Percentiles rank a stretch among this genome's conserved stretches.
Conservation (phyloP, 2,329 filamentous ascomycete genomes). For the Fusarium tuaranense region DNA sequence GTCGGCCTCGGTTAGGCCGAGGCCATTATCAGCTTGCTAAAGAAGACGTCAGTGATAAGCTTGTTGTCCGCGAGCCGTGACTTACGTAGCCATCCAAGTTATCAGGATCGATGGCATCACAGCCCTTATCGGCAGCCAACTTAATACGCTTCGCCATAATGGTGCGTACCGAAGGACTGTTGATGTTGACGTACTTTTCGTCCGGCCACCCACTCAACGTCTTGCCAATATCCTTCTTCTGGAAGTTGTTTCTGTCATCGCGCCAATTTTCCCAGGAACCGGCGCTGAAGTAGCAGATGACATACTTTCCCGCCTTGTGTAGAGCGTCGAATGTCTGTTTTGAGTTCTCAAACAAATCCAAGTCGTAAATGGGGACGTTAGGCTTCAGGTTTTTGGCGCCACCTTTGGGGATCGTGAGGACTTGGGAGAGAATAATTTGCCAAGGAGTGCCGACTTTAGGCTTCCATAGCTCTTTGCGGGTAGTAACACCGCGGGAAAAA, state of each 20-base stretch:
- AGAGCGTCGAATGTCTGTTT: slow-evolving; percentile 63
- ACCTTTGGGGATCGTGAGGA: slow-evolving; percentile 57
- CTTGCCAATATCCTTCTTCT: slow-evolving; percentile 66
- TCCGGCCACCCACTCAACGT: slow-evolving; percentile 72
- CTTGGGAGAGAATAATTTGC: slow-evolving; percentile 69
- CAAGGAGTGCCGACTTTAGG: slow-evolving; percentile 65
- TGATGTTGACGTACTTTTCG: slow-evolving; percentile 75
- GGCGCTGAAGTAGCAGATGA: slow-evolving; percentile 82
- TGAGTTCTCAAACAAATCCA: slow-evolving; percentile 68
- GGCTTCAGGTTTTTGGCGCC: slow-evolving; percentile 47
- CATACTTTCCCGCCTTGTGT: slow-evolving; percentile 66
- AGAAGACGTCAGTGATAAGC: background rate
- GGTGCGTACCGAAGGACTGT: slow-evolving; percentile 66
- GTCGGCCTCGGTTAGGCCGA: slow-evolving; percentile 67
- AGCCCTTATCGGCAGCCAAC: slow-evolving; percentile 71
- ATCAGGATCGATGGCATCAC: slow-evolving; percentile 77
- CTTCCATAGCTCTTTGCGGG: slow-evolving; percentile 57
- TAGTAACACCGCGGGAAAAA: background rate
- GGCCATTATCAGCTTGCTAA: slow-evolving; percentile 70
- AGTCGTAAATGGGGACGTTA: slow-evolving; percentile 62
- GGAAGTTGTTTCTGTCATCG: slow-evolving; percentile 67
- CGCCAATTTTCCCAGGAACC: slow-evolving; percentile 76
- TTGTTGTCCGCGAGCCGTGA: slow-evolving; percentile 13
- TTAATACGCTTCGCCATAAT: slow-evolving; percentile 74
- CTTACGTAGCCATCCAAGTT: slow-evolving; percentile 75